Percentiles rank a stretch among this genome's conserved stretches.
These are phyloP conservation scores for Corymbia calophylla DNA, from an alignment of 441 rosid genomes.

Conservation along the genomic window DNA sequence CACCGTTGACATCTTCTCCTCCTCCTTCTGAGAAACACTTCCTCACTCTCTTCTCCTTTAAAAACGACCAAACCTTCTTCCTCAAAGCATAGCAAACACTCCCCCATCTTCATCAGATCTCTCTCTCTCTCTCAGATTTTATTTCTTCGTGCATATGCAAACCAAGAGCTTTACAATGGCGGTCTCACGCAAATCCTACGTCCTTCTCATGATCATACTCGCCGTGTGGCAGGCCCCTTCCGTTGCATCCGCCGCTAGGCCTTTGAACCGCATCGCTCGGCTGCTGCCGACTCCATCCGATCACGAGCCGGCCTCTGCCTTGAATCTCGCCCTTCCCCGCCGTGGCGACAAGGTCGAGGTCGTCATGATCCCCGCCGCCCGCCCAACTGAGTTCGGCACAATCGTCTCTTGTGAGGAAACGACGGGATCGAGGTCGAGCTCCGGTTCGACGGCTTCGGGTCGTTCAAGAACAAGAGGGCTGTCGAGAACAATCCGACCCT, in stretches of 20 bases:
- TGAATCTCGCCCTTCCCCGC: slow-evolving; percentile 18
- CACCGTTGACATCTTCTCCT: neutral
- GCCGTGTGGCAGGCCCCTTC: neutral
- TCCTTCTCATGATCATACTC: neutral
- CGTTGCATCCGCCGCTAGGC: neutral
- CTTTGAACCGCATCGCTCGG: neutral
- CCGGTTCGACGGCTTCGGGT: neutral
- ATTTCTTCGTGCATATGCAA: neutral
- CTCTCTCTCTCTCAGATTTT: neutral
- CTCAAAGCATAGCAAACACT: neutral
- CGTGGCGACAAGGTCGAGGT: neutral
- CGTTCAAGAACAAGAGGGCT: neutral
- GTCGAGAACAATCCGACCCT: slow-evolving; percentile 17
- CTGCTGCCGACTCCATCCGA: slow-evolving; percentile 14
- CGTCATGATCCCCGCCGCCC: neutral
- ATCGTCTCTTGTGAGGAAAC: neutral
- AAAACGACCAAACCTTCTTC: neutral
- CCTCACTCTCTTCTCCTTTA: neutral
- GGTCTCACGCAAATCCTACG: neutral
- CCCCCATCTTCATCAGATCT: neutral
- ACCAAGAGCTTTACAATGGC: neutral
- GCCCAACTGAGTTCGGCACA: neutral
- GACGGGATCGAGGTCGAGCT: neutral
- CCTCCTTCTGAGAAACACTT: neutral
- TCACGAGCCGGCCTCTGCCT: neutral